Evolutionary conservation across 495 filamentous ascomycete species (phyloP).

Genomic region (Podospora conica): DNA sequence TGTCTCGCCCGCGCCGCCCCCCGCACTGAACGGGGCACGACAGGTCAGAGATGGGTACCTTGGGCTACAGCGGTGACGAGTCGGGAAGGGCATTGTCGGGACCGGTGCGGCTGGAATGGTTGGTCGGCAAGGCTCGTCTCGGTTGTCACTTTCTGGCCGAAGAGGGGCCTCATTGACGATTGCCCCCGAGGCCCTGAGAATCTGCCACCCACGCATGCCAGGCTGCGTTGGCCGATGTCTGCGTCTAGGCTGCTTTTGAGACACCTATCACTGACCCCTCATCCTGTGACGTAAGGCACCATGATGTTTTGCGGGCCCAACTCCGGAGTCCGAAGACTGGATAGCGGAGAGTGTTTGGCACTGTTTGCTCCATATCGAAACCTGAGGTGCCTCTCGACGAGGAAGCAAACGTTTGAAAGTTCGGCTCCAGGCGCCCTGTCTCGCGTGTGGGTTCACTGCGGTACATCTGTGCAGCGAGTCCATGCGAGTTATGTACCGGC

Average conservation of each 20-base stretch:
- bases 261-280: neutral
- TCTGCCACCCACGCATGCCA: neutral
- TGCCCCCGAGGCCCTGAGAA: neutral
- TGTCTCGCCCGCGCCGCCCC: neutral
- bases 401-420: neutral
- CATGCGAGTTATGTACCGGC: neutral
- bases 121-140: neutral
- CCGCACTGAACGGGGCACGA: no score
- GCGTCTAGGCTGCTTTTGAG: neutral
- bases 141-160: neutral
- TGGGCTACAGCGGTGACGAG: neutral
- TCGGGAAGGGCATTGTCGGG: neutral
- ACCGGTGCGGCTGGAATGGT: neutral
- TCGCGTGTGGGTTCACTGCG: neutral
- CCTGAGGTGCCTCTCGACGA: no score
- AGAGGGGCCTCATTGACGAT: neutral
- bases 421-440: neutral
- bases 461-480: neutral
- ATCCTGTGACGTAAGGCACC: no score
- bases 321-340: no score
- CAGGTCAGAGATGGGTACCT: no score
- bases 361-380: no score
- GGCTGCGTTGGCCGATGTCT: no score
- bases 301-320: no score
- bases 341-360: no score